Conservation (phyloP, 768 basidiomycete species). For the Trametes meyenii region DNA sequence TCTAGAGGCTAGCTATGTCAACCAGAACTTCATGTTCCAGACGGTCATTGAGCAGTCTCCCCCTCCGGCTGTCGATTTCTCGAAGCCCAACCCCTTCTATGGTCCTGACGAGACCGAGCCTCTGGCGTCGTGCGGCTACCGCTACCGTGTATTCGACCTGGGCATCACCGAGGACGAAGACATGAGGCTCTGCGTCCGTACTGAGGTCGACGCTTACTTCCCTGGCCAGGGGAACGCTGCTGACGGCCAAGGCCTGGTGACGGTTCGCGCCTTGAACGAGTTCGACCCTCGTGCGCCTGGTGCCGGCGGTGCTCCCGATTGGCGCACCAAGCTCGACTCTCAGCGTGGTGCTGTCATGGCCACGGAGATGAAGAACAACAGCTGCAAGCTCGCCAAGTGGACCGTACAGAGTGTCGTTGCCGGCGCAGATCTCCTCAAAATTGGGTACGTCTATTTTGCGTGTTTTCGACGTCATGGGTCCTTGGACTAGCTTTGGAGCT, state of each 20-base stretch:
- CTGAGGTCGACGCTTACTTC: conserved; percentile 93
- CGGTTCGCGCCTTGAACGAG: conserved; percentile 95
- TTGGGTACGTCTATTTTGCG: conserved; percentile 69
- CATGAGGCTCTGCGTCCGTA: conserved; percentile 87
- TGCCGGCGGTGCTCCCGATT: conserved; percentile 95
- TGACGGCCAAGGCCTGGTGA: conserved; percentile 78
- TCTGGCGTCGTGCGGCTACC: conserved; percentile 93
- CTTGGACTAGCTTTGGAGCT: not conserved
- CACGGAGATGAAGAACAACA: conserved; percentile 99
- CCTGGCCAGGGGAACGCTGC: conserved; percentile 60
- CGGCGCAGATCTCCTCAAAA: conserved; percentile 95
- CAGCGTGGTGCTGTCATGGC: conserved; percentile 98
- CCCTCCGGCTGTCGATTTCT: conserved; percentile 69
- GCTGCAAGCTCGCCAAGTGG: conserved; percentile 97
- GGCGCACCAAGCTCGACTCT: conserved; percentile 95
- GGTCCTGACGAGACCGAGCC: conserved; percentile 92
- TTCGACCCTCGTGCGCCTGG: conserved; percentile 91
- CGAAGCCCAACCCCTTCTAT: conserved; percentile 95
- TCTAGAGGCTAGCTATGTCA: conserved; percentile 97
- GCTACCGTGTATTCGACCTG: conserved; percentile 94
- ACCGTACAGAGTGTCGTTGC: conserved; percentile 93
- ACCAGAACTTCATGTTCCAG: conserved; percentile 98
- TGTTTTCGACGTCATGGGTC: not conserved
- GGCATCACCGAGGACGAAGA: conserved; percentile 90
- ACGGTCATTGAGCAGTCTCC: conserved; percentile 75